These are phyloP conservation scores for Penstemon newberryi DNA, from an alignment of 257 asterid species.

Conservation along the genomic window DNA sequence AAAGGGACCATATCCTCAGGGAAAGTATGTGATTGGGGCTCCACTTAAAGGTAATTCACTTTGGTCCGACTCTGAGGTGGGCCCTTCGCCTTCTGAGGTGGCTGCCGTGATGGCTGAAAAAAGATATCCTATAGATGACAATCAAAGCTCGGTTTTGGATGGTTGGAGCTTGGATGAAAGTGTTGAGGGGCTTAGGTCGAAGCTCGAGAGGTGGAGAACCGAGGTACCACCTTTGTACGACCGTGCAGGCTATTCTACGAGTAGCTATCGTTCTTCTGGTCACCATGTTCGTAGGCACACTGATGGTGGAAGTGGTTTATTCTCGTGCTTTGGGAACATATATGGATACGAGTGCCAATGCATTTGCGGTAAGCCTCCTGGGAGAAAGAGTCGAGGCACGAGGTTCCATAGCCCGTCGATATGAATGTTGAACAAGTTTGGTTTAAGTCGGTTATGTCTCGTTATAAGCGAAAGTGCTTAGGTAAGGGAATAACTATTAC, in stretches of 20 bases:
- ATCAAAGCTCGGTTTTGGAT: conserved; percentile 61
- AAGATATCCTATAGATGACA: conserved; percentile 45
- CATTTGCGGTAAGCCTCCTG: conserved; percentile 76
- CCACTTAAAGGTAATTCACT: conserved; percentile 36
- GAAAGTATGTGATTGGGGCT: conserved; percentile 20
- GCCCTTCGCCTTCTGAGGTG: conserved; percentile 74
- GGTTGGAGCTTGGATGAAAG: conserved; percentile 72
- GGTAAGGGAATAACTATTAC: background rate
- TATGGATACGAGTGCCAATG: conserved; percentile 82
- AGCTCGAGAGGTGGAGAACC: conserved; percentile 69
- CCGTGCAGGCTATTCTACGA: conserved; percentile 46
- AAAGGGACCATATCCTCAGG: conserved; percentile 7
- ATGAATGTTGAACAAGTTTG: conserved; percentile 18
- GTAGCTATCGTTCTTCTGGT: conserved; percentile 57
- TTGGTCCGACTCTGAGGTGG: conserved; percentile 51
- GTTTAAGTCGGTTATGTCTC: background rate
- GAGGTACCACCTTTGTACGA: conserved; percentile 63
- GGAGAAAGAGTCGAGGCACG: conserved; percentile 24
- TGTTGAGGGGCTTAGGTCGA: conserved; percentile 62
- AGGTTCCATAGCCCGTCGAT: conserved; percentile 51
- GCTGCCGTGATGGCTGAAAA: conserved; percentile 53
- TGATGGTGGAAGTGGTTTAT: conserved; percentile 44
- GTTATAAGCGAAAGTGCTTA: background rate
- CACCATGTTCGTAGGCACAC: conserved; percentile 33
- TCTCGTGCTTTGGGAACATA: conserved; percentile 78